Conservation (phyloP, 106 monocot species). For the Posidonia australis region DNA sequence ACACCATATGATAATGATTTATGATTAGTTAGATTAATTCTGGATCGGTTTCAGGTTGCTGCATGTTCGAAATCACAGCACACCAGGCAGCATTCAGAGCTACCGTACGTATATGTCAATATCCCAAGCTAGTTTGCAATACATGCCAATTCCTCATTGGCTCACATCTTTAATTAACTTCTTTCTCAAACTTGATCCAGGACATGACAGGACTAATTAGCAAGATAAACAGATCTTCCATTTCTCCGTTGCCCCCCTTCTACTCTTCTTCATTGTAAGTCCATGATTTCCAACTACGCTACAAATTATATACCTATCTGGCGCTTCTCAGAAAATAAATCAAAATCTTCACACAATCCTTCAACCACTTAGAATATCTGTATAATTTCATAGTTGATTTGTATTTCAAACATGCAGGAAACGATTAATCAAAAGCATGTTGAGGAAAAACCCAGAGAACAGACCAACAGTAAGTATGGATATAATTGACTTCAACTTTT, state of each 20-base stretch:
- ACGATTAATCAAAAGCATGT: conserved; percentile 74
- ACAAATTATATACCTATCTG: too few species aligned
- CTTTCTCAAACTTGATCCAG: conserved; percentile 45
- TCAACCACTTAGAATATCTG: not conserved
- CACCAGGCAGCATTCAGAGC: conserved; percentile 8
- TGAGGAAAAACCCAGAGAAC: conserved; percentile 91
- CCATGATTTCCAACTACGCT: too few species aligned
- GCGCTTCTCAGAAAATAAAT: too few species aligned
- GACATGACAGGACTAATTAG: conserved; percentile 73
- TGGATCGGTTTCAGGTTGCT: conserved; percentile 1
- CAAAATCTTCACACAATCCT: too few species aligned
- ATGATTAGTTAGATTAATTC: too few species aligned
- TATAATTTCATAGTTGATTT: not conserved
- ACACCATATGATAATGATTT: too few species aligned
- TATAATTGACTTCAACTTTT: not conserved
- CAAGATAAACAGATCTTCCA: conserved; percentile 78
- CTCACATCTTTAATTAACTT: too few species aligned
- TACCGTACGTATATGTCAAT: not conserved
- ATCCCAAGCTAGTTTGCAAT: too few species aligned
- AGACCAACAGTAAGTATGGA: conserved; percentile 67
- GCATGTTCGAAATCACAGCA: conserved; percentile 3
- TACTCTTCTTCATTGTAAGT: conserved; percentile 72
- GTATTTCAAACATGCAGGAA: conserved; percentile 38
- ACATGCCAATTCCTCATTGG: not conserved
- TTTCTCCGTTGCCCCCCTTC: conserved; percentile 65